Conservation (phyloP, 768 basidiomycete species). For the Naganishia antarctica region DNA sequence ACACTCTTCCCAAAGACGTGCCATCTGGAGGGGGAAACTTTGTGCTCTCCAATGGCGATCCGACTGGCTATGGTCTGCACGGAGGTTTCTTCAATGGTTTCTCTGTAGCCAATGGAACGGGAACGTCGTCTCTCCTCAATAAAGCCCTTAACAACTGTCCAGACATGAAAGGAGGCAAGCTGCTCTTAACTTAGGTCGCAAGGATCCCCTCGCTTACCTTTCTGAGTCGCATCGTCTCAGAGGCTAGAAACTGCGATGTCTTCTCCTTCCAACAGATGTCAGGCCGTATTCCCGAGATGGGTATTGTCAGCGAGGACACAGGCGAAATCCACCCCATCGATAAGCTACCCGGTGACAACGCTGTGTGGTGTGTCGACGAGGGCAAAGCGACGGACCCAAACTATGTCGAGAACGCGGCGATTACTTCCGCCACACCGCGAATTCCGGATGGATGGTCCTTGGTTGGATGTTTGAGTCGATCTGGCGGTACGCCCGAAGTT, state of each 20-base stretch:
- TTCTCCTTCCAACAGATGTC: not conserved
- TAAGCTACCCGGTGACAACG: constrained; percentile 2
- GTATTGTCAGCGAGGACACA: not conserved
- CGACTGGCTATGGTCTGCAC: constrained; percentile 9
- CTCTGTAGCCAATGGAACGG: not conserved
- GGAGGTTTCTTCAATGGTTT: constrained; percentile 15
- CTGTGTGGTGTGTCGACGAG: constrained; percentile 6
- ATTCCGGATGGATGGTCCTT: constrained; percentile 2
- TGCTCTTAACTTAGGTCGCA: not conserved
- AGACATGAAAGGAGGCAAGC: constrained; percentile 7
- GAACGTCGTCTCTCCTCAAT: not conserved
- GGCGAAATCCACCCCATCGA: not conserved
- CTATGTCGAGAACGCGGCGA: not conserved
- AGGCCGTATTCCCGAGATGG: not conserved
- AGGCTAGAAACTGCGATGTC: constrained; percentile 8
- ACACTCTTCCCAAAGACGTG: not conserved
- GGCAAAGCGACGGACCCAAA: constrained; percentile 9
- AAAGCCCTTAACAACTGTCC: not conserved
- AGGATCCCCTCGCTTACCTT: too few species aligned
- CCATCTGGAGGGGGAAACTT: not conserved
- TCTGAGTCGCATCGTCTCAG: not conserved
- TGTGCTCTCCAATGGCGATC: not conserved
- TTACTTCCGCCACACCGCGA: constrained; percentile 1
- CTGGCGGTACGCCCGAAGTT: not conserved
- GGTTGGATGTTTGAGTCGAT: not conserved